Evolutionary conservation across 768 basidiomycete genomes (phyloP).

Genomic region (Xerocomellus chrysenteron): DNA sequence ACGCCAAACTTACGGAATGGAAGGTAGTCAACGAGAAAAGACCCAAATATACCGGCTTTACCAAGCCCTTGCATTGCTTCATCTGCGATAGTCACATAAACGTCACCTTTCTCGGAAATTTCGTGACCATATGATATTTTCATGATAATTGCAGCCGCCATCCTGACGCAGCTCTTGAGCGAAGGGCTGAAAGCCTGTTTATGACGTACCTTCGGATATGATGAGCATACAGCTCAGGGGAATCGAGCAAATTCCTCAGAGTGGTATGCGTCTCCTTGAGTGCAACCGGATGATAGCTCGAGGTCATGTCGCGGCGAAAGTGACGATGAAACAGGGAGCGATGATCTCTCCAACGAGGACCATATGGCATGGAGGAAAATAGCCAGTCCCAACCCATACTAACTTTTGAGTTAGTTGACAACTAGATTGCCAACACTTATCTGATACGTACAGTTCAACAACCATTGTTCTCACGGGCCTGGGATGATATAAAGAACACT

Average conservation of each 20-base stretch:
- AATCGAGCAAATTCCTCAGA: slow-evolving; percentile 37
- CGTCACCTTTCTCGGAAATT: slow-evolving; percentile 38
- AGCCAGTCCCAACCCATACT: slow-evolving; percentile 52
- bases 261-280: slow-evolving; percentile 38
- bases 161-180: slow-evolving; percentile 16
- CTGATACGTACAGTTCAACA: slow-evolving; percentile 39
- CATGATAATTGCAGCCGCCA: slow-evolving; percentile 40
- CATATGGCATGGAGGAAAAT: slow-evolving; percentile 42
- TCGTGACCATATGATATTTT: slow-evolving; percentile 42
- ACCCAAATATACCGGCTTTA: slow-evolving; percentile 42
- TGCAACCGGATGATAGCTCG: slow-evolving; percentile 28
- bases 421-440: too few species aligned
- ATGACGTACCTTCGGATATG: slow-evolving; percentile 35
- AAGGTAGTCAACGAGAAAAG: slow-evolving; percentile 42
- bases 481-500: background rate
- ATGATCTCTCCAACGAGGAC: slow-evolving; percentile 37
- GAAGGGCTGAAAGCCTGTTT: background rate
- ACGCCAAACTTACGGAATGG: slow-evolving; percentile 27
- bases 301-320: slow-evolving; percentile 31
- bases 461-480: slow-evolving; percentile 44
- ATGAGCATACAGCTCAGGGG: slow-evolving; percentile 38
- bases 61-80: slow-evolving; percentile 37
- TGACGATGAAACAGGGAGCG: slow-evolving; percentile 39
- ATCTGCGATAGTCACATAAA: slow-evolving; percentile 42
- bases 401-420: background rate